Base-by-base conservation (phyloP, 1,284 basidiomycete species). In the Ganoderma meredithae region DNA sequence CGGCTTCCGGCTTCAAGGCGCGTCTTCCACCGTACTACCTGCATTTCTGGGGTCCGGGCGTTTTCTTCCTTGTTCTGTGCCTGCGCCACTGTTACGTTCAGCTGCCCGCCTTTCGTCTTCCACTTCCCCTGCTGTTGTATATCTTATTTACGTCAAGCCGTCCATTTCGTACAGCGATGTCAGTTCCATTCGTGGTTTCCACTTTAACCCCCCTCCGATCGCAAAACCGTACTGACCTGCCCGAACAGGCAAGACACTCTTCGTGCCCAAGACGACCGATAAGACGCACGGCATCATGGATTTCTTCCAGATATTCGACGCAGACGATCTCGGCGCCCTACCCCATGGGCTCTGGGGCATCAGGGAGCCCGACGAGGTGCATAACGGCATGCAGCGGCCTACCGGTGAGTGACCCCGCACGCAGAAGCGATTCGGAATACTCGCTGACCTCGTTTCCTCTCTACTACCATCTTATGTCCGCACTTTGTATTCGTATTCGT, bases 331-430 rank as follows among this genome's bases (percentile, higher is more conserved):
- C 17, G 77, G 79, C 1, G 78, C 84, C 0, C 82, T 94, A 12
- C 86, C 87, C 1, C 79, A 74, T 58, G 91, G 91, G 1, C 73
- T 83, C 39, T 94, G 92, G 92, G 92, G 90, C 0, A 93, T 94
- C 75, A 86, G 84, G 68, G 91, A 94, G 74, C 92, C 92, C 0
- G 81, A 79, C 0, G 69, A 73, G n/a, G 75, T 82, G 41, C 87
- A 83, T 80, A 73, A 81, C 66, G 84, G 81, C 25, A 67, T 72
- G 15, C 78, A 74, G 52, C 84, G 92, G 64, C 76, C 78, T 66
- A 86, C 81, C 68, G 86, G 91, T 92, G 71, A 58, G 85, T 79
- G 15, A 22, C 7, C 47, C 60, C 41, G 27, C 55, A 44, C 47
- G 56, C 63, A 47, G 15, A 52, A 55, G 27, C 47, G 25, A 25